Percentiles rank a stretch among this genome's conserved stretches.
phyloP scores from a whole-genome alignment of 2,329 filamentous ascomycete species.

The Ophiostoma australiae region DNA sequence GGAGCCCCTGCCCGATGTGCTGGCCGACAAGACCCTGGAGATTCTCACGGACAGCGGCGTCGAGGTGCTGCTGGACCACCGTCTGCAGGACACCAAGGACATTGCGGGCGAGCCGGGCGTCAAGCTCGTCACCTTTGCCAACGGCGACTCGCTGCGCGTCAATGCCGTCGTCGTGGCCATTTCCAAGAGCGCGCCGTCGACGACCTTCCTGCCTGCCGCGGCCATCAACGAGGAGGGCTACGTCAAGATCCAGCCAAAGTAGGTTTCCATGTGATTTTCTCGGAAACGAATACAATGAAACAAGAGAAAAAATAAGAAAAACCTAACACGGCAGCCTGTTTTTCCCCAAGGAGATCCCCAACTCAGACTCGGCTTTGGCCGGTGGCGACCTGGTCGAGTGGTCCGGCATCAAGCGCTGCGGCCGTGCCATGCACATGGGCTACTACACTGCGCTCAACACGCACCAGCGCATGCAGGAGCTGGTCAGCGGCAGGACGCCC shows the following conservation, averaged over 20 bases:
- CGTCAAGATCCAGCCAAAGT: conserved; percentile 57
- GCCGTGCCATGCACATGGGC: conserved; percentile 69
- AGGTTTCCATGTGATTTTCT: conserved; percentile 25
- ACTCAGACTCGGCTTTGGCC: conserved; percentile 59
- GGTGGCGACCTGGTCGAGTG: conserved; percentile 65
- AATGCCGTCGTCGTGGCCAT: conserved; percentile 67
- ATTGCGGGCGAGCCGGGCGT: conserved; percentile 40
- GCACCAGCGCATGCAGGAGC: conserved; percentile 54
- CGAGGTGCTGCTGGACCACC: conserved; percentile 57
- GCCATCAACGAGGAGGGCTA: conserved; percentile 61
- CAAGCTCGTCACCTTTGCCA: conserved; percentile 51
- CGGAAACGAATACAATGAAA: no score
- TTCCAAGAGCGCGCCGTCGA: conserved; percentile 57
- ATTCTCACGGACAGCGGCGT: conserved; percentile 60
- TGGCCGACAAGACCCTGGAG: conserved; percentile 57
- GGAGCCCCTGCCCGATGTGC: conserved; percentile 65
- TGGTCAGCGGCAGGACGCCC: conserved; percentile 39
- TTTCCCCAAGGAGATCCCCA: conserved; percentile 51
- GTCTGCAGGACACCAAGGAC: conserved; percentile 48
- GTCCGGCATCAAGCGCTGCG: conserved; percentile 76
- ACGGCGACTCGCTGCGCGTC: conserved; percentile 55
- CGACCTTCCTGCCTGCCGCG: conserved; percentile 55
- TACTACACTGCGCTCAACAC: conserved; percentile 62
- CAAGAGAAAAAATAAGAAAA: no score
- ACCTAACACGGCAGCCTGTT: conserved; percentile 42